Base-by-base conservation (phyloP, 805 yeast species). In the Saitoella complicata region DNA sequence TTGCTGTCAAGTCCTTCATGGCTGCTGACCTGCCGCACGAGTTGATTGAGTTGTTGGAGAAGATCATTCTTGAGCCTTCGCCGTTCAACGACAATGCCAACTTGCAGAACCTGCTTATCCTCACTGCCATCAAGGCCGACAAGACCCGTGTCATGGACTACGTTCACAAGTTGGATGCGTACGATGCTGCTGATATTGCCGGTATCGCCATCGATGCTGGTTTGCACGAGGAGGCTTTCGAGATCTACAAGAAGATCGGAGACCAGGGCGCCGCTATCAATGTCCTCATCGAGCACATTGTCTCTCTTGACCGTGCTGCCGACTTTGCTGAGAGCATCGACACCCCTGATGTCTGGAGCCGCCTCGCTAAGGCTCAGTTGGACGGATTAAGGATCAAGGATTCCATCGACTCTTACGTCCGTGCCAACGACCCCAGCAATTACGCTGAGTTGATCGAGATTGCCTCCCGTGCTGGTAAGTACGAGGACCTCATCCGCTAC, bases 101-200 rank as follows among this genome's bases (percentile, higher is more conserved):
- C 30, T 71, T 91, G 60, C 98, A 91, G 70, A 95, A 95, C 43
- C 70, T 91, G 61, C 68, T 91, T 59, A 73, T 91, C 52, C 73
- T 91, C 59, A 91, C 99, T 52, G 96, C 98, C 36, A 83, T 91
- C 61, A 86, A 85, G 65, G 95, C 94, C 44, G 97, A 88, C 63
- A 78, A 85, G 56, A 69, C 88, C 6, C 81, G 82, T 65, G 95
- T 91, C 42, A 62, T 72, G 51, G 72, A 76, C 43, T 86, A 87
- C 62, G 75, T 91, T 57, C 96, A 88, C 54, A 81, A 85, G 53
- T 73, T 91, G 49, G 94, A 88, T 58, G 80, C 81, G 54, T 91
- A 75, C 60, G 95, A 91, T 61, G 91, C 94, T 37, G 76, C 76
- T 51, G 98, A 91, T 65, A 91, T 91, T 65, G 95, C 95, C 38